These are phyloP conservation scores for Pseudomicrostroma phylloplanum DNA, from an alignment of 1,284 basidiomycete species.

Conservation along the genomic window DNA sequence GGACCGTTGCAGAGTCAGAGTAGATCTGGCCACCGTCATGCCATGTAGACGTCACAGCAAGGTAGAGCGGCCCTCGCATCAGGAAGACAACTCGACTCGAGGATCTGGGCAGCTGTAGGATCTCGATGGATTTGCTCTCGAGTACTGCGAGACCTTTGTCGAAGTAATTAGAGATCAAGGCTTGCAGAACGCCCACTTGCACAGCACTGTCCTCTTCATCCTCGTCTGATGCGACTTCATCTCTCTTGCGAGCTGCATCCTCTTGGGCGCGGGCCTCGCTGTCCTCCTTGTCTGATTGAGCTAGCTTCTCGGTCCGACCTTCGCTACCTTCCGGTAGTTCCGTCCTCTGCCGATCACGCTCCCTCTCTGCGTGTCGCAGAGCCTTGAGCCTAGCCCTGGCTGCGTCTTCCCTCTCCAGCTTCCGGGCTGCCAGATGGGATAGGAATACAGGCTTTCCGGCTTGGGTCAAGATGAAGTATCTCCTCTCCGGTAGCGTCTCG, in stretches of 20 bases:
- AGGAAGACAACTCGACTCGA: constrained; percentile 73
- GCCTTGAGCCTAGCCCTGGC: background rate
- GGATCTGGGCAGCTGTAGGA: constrained; percentile 16
- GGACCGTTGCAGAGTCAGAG: constrained; percentile 59
- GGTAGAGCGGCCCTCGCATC: constrained; percentile 78
- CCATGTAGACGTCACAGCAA: constrained; percentile 82
- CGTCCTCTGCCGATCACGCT: background rate
- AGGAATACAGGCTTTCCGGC: constrained; percentile 43
- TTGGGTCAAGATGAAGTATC: constrained; percentile 36
- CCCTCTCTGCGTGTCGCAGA: background rate
- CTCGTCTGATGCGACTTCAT: constrained; percentile 25
- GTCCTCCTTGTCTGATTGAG: constrained; percentile 11
- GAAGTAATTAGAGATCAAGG: constrained; percentile 67
- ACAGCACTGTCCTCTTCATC: constrained; percentile 62
- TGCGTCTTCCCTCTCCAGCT: constrained; percentile 8
- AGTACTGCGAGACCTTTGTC: constrained; percentile 41
- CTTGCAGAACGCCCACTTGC: constrained; percentile 86
- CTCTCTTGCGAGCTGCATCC: constrained; percentile 6
- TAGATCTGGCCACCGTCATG: constrained; percentile 70
- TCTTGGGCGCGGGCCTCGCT: background rate
- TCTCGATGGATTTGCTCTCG: constrained; percentile 18
- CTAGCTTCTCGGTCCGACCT: constrained; percentile 10
- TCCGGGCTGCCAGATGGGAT: constrained; percentile 20
- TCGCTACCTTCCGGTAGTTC: background rate
- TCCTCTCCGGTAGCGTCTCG: constrained; percentile 22